Conservation (phyloP, 208 protist species). For the Crithidia brevicula region DNA sequence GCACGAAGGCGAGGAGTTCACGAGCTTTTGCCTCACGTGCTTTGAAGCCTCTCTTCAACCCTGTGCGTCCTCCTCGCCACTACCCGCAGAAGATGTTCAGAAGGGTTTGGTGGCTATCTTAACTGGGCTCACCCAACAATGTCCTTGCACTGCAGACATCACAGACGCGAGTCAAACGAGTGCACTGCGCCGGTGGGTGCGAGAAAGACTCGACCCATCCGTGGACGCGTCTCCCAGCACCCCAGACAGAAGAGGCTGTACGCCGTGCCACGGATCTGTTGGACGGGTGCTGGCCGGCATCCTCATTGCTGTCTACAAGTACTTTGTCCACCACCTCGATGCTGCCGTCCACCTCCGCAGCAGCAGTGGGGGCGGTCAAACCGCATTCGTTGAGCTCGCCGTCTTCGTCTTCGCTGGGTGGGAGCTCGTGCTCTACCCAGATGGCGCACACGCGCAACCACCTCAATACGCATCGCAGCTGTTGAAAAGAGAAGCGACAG, state of each 20-base stretch:
- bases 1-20: not conserved
- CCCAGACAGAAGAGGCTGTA: not conserved
- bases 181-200: constrained; percentile 5
- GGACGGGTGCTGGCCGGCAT: constrained; percentile 17
- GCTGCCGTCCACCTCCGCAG: not conserved
- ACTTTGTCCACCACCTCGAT: not conserved
- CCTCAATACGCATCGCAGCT: no score
- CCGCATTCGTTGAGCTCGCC: constrained; percentile 23
- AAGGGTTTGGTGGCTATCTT: not conserved
- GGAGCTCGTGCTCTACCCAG: constrained; percentile 25
- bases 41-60: constrained; percentile 3
- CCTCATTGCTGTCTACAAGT: constrained; percentile 7
- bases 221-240: not conserved
- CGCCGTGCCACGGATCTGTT: not conserved
- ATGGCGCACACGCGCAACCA: not conserved
- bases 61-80: no score
- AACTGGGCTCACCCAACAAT: constrained; percentile 6
- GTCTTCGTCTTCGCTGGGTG: constrained; percentile 26
- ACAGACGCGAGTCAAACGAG: not conserved
- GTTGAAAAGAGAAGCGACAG: no score
- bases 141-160: not conserved
- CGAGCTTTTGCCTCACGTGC: constrained; percentile 7
- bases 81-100: no score
- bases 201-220: constrained; percentile 1
- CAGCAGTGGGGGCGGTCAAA: not conserved